phyloP scores from a whole-genome alignment of 2,329 filamentous ascomycete genomes.

The Lojkania enalia region DNA sequence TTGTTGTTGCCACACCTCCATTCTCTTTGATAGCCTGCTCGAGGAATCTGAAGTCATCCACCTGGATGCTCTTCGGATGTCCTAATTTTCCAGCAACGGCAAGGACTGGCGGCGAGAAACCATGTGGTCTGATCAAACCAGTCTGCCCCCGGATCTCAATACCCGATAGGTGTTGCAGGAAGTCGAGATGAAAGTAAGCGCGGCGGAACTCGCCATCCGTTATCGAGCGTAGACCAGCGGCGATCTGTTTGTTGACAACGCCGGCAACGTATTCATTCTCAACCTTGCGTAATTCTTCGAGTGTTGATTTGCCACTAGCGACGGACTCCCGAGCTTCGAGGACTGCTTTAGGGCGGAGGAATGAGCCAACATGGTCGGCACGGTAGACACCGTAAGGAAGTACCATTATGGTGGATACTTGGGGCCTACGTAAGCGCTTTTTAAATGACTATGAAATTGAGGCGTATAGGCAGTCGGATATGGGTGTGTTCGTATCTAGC shows the following conservation, averaged over 20 bases:
- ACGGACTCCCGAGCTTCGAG: slow-evolving; percentile 55
- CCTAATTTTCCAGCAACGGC: slow-evolving; percentile 58
- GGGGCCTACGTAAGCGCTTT: too few relatives aligned
- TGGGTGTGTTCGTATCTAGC: too few relatives aligned
- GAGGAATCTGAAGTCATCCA: slow-evolving; percentile 60
- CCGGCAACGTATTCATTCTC: slow-evolving; percentile 56
- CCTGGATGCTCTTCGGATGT: slow-evolving; percentile 59
- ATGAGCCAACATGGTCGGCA: slow-evolving; percentile 61
- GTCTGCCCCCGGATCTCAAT: slow-evolving; percentile 57
- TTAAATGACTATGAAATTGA: too few relatives aligned
- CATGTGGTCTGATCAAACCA: slow-evolving; percentile 47
- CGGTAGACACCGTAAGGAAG: slow-evolving; percentile 46
- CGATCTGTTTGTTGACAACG: slow-evolving; percentile 55
- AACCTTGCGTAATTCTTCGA: slow-evolving; percentile 53
- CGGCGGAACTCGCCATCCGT: slow-evolving; percentile 63
- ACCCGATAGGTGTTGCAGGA: slow-evolving; percentile 58
- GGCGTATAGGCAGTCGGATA: too few relatives aligned
- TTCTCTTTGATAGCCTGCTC: slow-evolving; percentile 51
- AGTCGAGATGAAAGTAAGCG: slow-evolving; percentile 63
- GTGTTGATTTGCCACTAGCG: slow-evolving; percentile 48
- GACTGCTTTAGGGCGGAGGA: slow-evolving; percentile 56
- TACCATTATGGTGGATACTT: slow-evolving; percentile 39
- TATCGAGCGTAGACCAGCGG: slow-evolving; percentile 54
- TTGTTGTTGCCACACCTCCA: slow-evolving; percentile 49
- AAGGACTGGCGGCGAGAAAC: slow-evolving; percentile 58